A percentile compares a stretch with the other conserved stretches of the same genome.
phyloP scores from a whole-genome alignment of 108 stramenopile genomes.

The Chaetoceros tenuissimus region DNA sequence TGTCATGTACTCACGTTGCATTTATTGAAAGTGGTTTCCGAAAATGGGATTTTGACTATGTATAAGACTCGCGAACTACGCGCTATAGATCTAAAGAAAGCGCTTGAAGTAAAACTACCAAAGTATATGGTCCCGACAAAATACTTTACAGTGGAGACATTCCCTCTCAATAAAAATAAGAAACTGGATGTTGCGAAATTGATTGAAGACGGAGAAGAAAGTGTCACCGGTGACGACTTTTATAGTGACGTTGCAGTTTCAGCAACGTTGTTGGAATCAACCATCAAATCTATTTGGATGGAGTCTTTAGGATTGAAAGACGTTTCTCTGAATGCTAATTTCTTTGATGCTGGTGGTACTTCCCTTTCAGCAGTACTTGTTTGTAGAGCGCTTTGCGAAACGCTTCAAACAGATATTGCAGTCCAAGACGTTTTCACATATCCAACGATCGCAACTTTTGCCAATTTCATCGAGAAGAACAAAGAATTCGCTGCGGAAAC shows the following conservation, averaged over 20 bases:
- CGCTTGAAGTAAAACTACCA: conserved; percentile 11
- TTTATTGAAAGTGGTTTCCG: not conserved
- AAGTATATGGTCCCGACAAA: conserved; percentile 11
- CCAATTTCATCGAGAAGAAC: not conserved
- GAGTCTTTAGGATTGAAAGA: conserved; percentile 6
- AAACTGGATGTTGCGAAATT: conserved; percentile 8
- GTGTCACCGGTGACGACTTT: not conserved
- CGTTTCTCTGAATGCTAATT: conserved; percentile 5
- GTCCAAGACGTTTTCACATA: conserved; percentile 10
- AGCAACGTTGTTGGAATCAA: not conserved
- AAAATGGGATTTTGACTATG: not conserved
- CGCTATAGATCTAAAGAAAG: not conserved
- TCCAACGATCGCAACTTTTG: conserved; percentile 9
- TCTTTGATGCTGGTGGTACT: conserved; percentile 11
- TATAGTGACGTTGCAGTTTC: not conserved
- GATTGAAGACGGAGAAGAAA: conserved; percentile 1
- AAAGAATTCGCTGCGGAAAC: no score
- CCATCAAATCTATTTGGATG: conserved; percentile 5
- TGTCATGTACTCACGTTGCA: no score
- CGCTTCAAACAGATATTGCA: conserved; percentile 2
- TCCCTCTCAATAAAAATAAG: conserved; percentile 12
- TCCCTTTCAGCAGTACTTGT: conserved; percentile 9
- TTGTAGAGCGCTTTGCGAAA: conserved; percentile 1
- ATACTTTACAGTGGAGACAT: conserved; percentile 6
- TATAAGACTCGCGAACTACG: not conserved